These are phyloP conservation scores for Pyrenula aspistea DNA, from an alignment of 495 filamentous ascomycete species.

Conservation along the genomic window DNA sequence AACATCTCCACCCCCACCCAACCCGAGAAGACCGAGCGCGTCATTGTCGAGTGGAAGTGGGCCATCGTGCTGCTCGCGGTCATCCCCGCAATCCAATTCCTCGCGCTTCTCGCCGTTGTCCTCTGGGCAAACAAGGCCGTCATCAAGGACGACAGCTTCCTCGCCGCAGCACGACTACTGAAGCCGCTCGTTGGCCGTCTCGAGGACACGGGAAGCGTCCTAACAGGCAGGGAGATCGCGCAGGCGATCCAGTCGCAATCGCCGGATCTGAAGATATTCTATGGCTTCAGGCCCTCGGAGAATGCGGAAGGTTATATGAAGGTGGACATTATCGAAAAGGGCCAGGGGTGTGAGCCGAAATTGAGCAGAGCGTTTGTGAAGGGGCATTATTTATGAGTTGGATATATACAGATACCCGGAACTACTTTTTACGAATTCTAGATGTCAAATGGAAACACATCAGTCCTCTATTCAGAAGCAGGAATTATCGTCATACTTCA, in stretches of 20 bases:
- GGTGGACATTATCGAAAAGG: not conserved
- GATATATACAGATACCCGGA: no score
- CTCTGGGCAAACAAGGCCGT: not conserved
- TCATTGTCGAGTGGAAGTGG: not conserved
- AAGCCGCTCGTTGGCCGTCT: not conserved
- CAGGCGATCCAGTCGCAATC: not conserved
- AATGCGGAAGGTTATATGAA: not conserved
- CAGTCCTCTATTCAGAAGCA: no score
- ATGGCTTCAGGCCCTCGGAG: not conserved
- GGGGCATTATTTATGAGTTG: not conserved
- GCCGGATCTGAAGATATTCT: not conserved
- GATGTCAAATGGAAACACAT: no score
- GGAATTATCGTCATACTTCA: no score
- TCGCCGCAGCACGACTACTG: not conserved
- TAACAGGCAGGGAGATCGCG: not conserved
- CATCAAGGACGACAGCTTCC: constrained; percentile 1
- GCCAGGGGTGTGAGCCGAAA: not conserved
- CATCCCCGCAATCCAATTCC: not conserved
- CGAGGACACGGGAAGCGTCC: not conserved
- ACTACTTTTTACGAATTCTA: no score
- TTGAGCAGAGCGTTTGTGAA: not conserved
- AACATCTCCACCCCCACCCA: not conserved
- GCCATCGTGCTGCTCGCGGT: not conserved
- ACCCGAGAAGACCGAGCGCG: not conserved
- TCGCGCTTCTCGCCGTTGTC: not conserved